These are phyloP conservation scores for Tolypocladium paradoxum DNA, from an alignment of 2,329 filamentous ascomycete species.

Conservation along the genomic window DNA sequence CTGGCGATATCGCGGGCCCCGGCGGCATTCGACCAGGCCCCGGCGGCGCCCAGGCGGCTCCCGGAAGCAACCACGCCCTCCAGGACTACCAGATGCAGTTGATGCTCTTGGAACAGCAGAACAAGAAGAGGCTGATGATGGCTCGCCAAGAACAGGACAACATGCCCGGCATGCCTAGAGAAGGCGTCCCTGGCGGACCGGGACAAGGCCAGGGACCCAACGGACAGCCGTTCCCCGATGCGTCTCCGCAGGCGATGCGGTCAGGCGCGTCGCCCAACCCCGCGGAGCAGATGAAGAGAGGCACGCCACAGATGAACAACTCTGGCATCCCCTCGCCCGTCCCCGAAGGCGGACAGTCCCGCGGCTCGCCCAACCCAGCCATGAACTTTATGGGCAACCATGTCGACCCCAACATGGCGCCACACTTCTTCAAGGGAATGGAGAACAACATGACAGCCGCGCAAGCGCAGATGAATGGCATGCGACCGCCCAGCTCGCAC, in stretches of 20 bases:
- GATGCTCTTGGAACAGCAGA: conserved; percentile 79
- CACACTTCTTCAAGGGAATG: conserved; percentile 49
- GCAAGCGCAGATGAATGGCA: conserved; percentile 49
- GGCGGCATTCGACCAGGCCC: conserved; percentile 47
- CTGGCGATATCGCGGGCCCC: conserved; percentile 45
- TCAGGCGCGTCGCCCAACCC: conserved; percentile 67
- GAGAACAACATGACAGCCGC: conserved; percentile 41
- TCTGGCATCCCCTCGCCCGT: conserved; percentile 60
- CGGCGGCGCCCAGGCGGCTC: conserved; percentile 34
- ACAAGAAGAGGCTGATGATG: conserved; percentile 79
- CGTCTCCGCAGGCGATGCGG: conserved; percentile 58
- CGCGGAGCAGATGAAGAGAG: conserved; percentile 67
- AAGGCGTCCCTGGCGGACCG: conserved; percentile 40
- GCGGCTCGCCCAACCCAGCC: conserved; percentile 51
- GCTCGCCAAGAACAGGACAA: conserved; percentile 68
- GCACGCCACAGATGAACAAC: conserved; percentile 62
- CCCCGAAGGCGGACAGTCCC: conserved; percentile 57
- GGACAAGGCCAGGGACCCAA: conserved; percentile 45
- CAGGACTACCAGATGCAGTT: conserved; percentile 87
- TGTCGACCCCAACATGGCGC: conserved; percentile 50
- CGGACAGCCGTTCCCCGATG: conserved; percentile 53
- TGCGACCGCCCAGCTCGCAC: conserved; percentile 61
- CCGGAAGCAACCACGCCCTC: conserved; percentile 62
- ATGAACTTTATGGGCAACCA: conserved; percentile 54
- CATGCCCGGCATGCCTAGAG: conserved; percentile 37